These are phyloP conservation scores for Acanthamoeba healyi DNA, from an alignment of 208 protist genomes.

Conservation along the genomic window DNA sequence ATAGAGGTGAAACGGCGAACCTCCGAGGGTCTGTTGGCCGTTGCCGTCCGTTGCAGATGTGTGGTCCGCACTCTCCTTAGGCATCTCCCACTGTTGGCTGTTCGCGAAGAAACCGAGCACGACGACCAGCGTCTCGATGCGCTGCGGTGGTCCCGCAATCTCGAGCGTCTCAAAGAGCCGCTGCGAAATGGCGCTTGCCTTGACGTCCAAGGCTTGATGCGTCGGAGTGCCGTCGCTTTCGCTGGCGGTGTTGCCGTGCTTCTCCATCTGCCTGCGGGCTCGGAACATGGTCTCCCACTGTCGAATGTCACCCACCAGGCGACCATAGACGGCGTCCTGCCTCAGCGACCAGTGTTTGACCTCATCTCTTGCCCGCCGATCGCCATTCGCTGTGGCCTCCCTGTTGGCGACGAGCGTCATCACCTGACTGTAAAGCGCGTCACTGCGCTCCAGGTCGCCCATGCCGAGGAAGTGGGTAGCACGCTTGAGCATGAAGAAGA, in stretches of 20 bases:
- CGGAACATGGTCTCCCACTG: not conserved
- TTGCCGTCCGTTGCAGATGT: not conserved
- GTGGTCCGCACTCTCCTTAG: not conserved
- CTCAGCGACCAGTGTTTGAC: not conserved
- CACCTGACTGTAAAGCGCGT: not conserved
- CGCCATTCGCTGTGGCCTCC: not conserved
- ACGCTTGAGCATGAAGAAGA: conserved; percentile 1
- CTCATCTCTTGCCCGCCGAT: not conserved
- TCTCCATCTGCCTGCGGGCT: not conserved
- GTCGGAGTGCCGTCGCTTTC: not conserved
- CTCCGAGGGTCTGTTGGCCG: not conserved
- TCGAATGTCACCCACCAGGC: not conserved
- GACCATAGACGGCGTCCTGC: not conserved
- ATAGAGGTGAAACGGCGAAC: not conserved
- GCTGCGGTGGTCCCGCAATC: not conserved
- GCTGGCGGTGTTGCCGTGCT: not conserved
- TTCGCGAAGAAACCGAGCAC: conserved; percentile 38
- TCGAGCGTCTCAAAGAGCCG: not conserved
- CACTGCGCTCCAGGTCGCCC: not conserved
- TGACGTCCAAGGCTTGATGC: not conserved
- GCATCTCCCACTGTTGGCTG: not conserved
- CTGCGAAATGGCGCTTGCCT: not conserved
- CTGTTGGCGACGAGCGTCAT: not conserved
- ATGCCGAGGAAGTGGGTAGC: not conserved
- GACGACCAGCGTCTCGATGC: not conserved